Base-by-base conservation (phyloP, 352 stramenopile genomes). In the Phytophthora fragariae region DNA sequence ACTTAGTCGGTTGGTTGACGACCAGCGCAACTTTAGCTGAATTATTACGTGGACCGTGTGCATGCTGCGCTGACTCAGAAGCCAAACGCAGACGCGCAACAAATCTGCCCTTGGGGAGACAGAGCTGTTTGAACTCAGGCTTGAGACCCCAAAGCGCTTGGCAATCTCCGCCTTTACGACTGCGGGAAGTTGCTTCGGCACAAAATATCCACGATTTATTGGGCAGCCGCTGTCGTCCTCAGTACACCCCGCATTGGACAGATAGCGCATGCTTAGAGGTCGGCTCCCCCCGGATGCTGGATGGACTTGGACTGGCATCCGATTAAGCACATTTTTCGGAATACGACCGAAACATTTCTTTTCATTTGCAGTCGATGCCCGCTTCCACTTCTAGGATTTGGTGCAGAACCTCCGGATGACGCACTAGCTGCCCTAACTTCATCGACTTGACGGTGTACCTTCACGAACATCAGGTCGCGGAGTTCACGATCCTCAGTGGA, bases 391-490 rank as follows among this genome's bases (percentile, higher is more conserved):
- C 17, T 5, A n/a, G 5, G 3, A 49, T 15, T 49, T 11, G 41
- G 9, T 11, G 17, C 12, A n/a, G 9, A 15, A 6, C 41, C 17
- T 15, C 17, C 41, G 12, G 6, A 11, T n/a, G 17, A 5, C 21
- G 17, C 41, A 7, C 11, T 11, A 11, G 41, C 17, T 1, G 33
- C 7, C 2, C 4, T 24, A n/a, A 44, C 6, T 33, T 37, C 35
- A 9, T 47, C 46, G 1, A 47, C 7, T 27, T 66, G 59, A 15
- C 47, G 27, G 17, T 66, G 59, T 6, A 66, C 11, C 29, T 66
- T 66, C 4, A 66, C 59, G 15, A 66, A 58, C 47, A 65, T 65
- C 29, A 58, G 27, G n/a, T 65, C 59, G 1, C 59, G 29, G 10
- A 66, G 46, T 1, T 58, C 15, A n/a, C 59, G 27, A 27, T 66